A percentile compares a stretch with the other conserved stretches of the same genome.
phyloP scores from a whole-genome alignment of 306 rosid species.

The Cucurbita moschata region DNA sequence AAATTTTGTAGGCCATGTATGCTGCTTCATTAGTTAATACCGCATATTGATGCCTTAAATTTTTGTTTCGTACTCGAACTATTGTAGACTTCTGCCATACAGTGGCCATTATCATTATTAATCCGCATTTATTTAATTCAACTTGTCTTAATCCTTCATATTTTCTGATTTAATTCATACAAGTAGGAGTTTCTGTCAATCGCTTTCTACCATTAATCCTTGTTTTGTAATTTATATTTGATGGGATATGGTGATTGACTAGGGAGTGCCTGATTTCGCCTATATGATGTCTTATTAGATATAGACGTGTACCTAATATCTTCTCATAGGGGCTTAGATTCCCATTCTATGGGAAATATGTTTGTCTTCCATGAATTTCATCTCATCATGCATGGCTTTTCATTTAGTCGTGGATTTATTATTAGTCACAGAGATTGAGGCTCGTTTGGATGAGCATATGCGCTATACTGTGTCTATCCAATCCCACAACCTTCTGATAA shows the following conservation, averaged over 20 bases:
- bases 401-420: not conserved
- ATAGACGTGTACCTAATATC: not conserved
- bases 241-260: constrained; percentile 5
- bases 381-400: not conserved
- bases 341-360: not conserved
- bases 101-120: not conserved
- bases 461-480: not conserved
- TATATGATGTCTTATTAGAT: not conserved
- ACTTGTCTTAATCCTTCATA: not conserved
- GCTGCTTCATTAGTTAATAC: constrained; percentile 22
- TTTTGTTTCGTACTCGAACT: not conserved
- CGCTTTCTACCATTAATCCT: not conserved
- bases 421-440: not conserved
- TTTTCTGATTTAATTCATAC: not conserved
- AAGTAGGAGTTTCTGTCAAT: not conserved
- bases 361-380: not conserved
- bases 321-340: not conserved
- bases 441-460: not conserved
- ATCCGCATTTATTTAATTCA: not conserved
- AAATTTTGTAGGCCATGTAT: constrained; percentile 33
- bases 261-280: not conserved
- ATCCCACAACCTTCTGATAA: not conserved
- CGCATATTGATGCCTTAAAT: not conserved
- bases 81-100: not conserved
- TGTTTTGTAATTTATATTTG: not conserved